phyloP scores from a whole-genome alignment of 176 grass and related monocot genomes.

The Zea mays region DNA sequence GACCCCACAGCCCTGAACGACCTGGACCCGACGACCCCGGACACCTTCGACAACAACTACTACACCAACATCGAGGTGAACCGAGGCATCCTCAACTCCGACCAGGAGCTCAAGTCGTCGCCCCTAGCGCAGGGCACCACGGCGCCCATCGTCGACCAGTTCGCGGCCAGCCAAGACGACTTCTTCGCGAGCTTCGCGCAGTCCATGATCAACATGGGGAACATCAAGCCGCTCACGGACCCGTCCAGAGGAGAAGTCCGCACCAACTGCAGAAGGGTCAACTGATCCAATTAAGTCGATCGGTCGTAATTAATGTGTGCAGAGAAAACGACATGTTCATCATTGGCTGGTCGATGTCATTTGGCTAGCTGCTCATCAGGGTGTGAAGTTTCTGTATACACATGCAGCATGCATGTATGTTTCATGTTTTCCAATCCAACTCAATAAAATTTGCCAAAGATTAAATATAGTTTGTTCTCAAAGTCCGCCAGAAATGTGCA shows the following conservation, averaged over 20 bases:
- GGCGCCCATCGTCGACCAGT: conserved; percentile 25
- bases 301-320: too few relatives aligned
- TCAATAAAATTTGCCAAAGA: background rate
- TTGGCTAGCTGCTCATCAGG: background rate
- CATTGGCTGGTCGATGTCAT: too few relatives aligned
- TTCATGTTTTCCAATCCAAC: background rate
- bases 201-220: conserved; percentile 73
- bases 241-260: background rate
- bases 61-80: conserved; percentile 46
- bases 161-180: conserved; percentile 35
- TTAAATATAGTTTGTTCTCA: too few relatives aligned
- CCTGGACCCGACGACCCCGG: conserved; percentile 46
- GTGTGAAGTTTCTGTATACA: background rate
- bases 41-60: conserved; percentile 67
- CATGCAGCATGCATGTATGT: background rate
- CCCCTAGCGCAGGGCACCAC: background rate
- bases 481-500: too few relatives aligned
- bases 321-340: too few relatives aligned
- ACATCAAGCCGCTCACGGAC: background rate
- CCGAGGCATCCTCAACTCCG: conserved; percentile 47
- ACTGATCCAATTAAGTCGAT: too few relatives aligned
- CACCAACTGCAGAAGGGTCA: conserved; percentile 4
- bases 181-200: conserved; percentile 53
- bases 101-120: conserved; percentile 58
- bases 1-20: background rate